Evolutionary conservation across 208 protist genomes (phyloP).

Genomic region (Trypanosomatidae sp.): DNA sequence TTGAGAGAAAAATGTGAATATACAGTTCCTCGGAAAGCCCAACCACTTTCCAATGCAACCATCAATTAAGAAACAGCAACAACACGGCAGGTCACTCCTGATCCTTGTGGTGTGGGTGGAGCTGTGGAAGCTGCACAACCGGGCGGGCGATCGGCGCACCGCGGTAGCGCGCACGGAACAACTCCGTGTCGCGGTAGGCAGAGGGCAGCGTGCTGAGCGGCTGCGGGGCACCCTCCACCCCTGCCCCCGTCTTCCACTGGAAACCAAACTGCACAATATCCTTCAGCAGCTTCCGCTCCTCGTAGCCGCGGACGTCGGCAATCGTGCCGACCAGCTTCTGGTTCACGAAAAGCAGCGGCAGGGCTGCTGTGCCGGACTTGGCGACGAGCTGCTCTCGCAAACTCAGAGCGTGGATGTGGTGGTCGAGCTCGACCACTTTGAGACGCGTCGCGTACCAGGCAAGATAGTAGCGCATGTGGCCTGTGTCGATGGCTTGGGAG

Average conservation of each 20-base stretch:
- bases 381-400: constrained; percentile 57
- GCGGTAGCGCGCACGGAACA: constrained; percentile 82
- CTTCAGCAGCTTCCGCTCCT: constrained; percentile 74
- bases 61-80: neutral
- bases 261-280: constrained; percentile 91
- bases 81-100: neutral
- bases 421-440: constrained; percentile 87
- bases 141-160: constrained; percentile 66
- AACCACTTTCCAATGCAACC: too few species aligned
- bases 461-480: constrained; percentile 86
- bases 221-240: constrained; percentile 32
- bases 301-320: constrained; percentile 55
- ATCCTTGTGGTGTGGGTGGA: constrained; percentile 47
- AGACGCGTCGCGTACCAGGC: constrained; percentile 86
- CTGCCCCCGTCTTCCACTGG: constrained; percentile 71
- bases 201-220: constrained; percentile 65
- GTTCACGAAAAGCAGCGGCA: constrained; percentile 89
- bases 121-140: constrained; percentile 65
- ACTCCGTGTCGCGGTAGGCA: constrained; percentile 69
- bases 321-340: constrained; percentile 77
- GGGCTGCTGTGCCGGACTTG: constrained; percentile 39
- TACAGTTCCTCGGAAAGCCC: too few species aligned
- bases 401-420: constrained; percentile 62
- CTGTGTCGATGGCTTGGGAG: constrained; percentile 68
- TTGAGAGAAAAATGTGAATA: too few species aligned